Percentiles rank a stretch among this genome's conserved stretches.
These are phyloP conservation scores for Fusarium graminum DNA, from an alignment of 2,329 filamentous ascomycete species.

Conservation along the genomic window DNA sequence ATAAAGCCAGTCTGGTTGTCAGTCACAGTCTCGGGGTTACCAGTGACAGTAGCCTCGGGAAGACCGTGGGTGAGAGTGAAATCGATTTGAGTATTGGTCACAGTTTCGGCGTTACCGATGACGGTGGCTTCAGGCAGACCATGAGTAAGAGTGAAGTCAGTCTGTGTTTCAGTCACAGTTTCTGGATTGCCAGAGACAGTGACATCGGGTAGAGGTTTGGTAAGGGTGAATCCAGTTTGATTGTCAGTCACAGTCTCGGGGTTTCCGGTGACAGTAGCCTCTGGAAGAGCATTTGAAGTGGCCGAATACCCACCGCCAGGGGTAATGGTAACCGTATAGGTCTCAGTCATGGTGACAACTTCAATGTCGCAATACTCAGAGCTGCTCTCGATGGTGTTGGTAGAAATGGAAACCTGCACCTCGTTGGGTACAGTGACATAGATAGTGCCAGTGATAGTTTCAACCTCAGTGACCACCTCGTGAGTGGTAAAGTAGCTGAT, in stretches of 20 bases:
- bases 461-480: conserved; percentile 38
- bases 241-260: conserved; percentile 48
- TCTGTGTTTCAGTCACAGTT: conserved; percentile 52
- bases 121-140: conserved; percentile 53
- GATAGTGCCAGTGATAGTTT: conserved; percentile 49
- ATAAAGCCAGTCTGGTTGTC: conserved; percentile 45
- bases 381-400: conserved; percentile 44
- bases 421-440: conserved; percentile 48
- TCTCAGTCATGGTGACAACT: conserved; percentile 45
- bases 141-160: conserved; percentile 48
- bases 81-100: conserved; percentile 45
- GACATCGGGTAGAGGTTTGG: conserved; percentile 38
- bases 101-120: conserved; percentile 51
- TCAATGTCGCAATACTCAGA: conserved; percentile 42
- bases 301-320: conserved; percentile 33
- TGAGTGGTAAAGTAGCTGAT: conserved; percentile 41
- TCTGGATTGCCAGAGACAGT: conserved; percentile 48
- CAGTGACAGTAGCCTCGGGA: conserved; percentile 47
- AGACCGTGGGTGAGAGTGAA: conserved; percentile 40
- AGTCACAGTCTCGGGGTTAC: conserved; percentile 47
- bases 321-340: conserved; percentile 49
- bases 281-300: conserved; percentile 41
- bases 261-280: conserved; percentile 45
- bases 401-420: conserved; percentile 44
- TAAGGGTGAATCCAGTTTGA: conserved; percentile 45